Evolutionary conservation across 805 yeast genomes (phyloP).

Genomic region (Saturnispora kantuleensis): DNA sequence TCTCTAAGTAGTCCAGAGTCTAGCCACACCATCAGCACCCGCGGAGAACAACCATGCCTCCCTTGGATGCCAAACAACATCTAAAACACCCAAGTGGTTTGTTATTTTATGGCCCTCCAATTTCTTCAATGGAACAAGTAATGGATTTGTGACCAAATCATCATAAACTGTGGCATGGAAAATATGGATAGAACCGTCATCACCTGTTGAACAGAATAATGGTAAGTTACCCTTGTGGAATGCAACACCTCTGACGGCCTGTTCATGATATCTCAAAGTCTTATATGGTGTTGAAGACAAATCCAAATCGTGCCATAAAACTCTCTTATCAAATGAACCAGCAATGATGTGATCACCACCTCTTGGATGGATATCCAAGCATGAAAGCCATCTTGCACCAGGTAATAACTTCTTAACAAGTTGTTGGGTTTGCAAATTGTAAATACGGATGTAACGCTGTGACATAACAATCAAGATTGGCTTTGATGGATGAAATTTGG

Average conservation of each 20-base stretch:
- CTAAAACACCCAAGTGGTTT: constrained; percentile 77
- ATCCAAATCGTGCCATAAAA: constrained; percentile 95
- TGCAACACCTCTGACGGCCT: constrained; percentile 80
- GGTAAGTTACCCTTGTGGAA: constrained; percentile 85
- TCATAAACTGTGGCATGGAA: constrained; percentile 97
- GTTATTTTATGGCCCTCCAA: constrained; percentile 80
- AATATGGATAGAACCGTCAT: constrained; percentile 86
- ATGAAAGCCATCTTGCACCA: constrained; percentile 91
- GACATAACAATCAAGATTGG: constrained; percentile 92
- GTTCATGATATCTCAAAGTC: constrained; percentile 87
- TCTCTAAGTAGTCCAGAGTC: constrained; percentile 82
- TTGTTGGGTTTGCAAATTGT: constrained; percentile 80
- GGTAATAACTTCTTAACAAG: constrained; percentile 80
- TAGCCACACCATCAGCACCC: constrained; percentile 94
- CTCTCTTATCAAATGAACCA: constrained; percentile 88
- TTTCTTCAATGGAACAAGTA: constrained; percentile 92
- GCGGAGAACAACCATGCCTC: constrained; percentile 98
- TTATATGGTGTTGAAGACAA: constrained; percentile 84
- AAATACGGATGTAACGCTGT: constrained; percentile 84
- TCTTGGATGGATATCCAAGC: constrained; percentile 88
- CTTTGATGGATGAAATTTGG: constrained; percentile 91
- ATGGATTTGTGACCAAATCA: constrained; percentile 88
- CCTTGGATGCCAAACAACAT: constrained; percentile 89
- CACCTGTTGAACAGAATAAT: constrained; percentile 87
- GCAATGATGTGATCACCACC: constrained; percentile 88